Base-by-base conservation (phyloP, 352 stramenopile genomes). In the Elongisporangium anandrum region DNA sequence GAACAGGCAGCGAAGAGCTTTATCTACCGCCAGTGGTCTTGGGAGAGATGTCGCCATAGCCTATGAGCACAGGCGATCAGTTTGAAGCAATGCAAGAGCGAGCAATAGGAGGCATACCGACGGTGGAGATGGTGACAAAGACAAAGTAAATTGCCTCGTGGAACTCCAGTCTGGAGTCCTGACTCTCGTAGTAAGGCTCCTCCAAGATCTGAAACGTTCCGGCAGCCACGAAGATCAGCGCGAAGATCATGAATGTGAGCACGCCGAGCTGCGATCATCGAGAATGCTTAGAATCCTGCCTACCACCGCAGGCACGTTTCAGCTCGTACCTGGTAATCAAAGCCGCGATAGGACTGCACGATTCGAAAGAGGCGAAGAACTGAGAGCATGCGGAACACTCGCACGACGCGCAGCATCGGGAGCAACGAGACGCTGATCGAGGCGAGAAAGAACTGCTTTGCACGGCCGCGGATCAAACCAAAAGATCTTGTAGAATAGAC, bases 131-230 rank as follows among this genome's bases (percentile, higher is more conserved):
- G 3, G 79, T 88, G 24, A 87, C 79, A 50, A 88, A 85, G 20
- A 88, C 76, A 51, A 87, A 88, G 58, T 88, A 87, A 54, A 88
- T 68, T 16, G 74, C 75, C 62, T 84, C 63, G 65, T 87, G 79
- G 55, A 88, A 87, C 57, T 80, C n/a, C 29, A 87, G 68, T 29
- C 57, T 57, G 3, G 60, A 50, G 2, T 61, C 50, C 20, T 80
- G 61, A 3, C 73, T 64, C 5, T 57, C 57, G 58, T 85, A 84
- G 50, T 82, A 85, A 22, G 75, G 66, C 57, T 85, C 72, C 29
- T 86, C 73, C 5, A 88, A 64, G 38, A 79, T 73, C 61, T 87
- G 79, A 61, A 88, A 75, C 9, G 83, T 56, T 13, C 79, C 74
- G 0, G 79, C 79, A 0, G 79, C 72, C 19, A 85, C 79, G 49